phyloP scores from a whole-genome alignment of 192 early-diverging fungal species.

The Mortierella claussenii region DNA sequence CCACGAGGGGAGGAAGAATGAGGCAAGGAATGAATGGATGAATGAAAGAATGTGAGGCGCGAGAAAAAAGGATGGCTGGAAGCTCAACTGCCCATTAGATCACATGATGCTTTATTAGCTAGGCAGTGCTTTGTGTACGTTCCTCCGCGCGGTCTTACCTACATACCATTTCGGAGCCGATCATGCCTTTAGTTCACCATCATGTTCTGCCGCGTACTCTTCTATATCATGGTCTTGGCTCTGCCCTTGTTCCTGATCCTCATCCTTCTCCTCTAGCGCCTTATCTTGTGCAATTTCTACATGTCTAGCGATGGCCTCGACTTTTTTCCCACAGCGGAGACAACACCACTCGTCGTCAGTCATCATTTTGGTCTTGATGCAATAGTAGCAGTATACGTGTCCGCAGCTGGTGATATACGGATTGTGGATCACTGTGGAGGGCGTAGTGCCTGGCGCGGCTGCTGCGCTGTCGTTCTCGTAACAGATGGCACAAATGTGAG shows the following conservation, averaged over 20 bases:
- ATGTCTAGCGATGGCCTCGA: conserved; percentile 66
- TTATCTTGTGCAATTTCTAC: conserved; percentile 57
- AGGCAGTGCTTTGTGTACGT: too few relatives aligned
- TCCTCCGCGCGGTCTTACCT: too few relatives aligned
- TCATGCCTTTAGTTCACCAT: too few relatives aligned
- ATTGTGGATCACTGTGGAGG: conserved; percentile 60
- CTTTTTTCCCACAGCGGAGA: conserved; percentile 77
- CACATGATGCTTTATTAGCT: too few relatives aligned
- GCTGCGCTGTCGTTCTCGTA: conserved; percentile 58
- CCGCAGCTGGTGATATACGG: conserved; percentile 87
- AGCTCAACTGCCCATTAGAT: too few relatives aligned
- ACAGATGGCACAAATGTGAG: conserved; percentile 84
- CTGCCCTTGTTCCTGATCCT: conserved; percentile 7
- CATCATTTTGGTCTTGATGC: conserved; percentile 81
- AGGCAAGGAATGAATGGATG: too few relatives aligned
- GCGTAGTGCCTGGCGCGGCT: conserved; percentile 42
- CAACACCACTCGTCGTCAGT: conserved; percentile 81
- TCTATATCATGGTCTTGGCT: background rate
- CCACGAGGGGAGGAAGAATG: too few relatives aligned
- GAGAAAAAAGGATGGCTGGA: too few relatives aligned
- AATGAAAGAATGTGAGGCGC: too few relatives aligned
- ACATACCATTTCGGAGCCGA: too few relatives aligned
- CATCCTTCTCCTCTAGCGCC: conserved; percentile 44
- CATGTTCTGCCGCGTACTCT: too few relatives aligned
- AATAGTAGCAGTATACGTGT: conserved; percentile 92